Evolutionary conservation across 2,329 filamentous ascomycete species (phyloP).

Genomic region (Diaporthe longicolla): DNA sequence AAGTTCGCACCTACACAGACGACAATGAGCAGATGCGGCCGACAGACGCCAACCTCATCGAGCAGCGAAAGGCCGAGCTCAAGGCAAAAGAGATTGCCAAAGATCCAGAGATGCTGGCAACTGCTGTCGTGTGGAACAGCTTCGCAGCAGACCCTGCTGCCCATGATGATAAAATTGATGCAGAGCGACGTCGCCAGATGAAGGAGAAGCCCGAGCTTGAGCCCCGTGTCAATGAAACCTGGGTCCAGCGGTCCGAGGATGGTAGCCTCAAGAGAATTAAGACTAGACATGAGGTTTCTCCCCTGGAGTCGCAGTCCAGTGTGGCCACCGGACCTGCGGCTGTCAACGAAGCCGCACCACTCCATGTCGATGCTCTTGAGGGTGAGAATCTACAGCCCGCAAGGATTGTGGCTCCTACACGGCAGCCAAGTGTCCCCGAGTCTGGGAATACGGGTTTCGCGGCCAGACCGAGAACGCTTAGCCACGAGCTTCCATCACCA

Average conservation of each 20-base stretch:
- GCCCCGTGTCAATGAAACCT: conserved; percentile 55
- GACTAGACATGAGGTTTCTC: conserved; percentile 37
- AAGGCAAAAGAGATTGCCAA: conserved; percentile 44
- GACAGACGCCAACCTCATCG: conserved; percentile 84
- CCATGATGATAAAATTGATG: conserved; percentile 1
- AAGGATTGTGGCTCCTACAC: conserved; percentile 22
- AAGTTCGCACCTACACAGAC: conserved; percentile 78
- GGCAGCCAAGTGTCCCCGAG: conserved; percentile 35
- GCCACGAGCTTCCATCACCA: background rate
- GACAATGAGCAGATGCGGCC: conserved; percentile 88
- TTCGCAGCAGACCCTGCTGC: conserved; percentile 15
- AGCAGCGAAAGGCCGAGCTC: conserved; percentile 55
- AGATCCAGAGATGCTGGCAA: conserved; percentile 46
- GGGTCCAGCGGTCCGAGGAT: conserved; percentile 56
- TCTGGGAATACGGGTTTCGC: conserved; percentile 20
- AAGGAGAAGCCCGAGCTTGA: conserved; percentile 41
- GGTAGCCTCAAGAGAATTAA: conserved; percentile 59
- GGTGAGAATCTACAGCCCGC: background rate
- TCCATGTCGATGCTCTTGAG: background rate
- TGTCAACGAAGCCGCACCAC: conserved; percentile 2
- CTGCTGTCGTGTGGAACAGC: background rate
- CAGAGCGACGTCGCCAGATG: conserved; percentile 31
- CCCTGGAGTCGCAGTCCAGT: conserved; percentile 19
- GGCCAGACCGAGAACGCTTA: background rate
- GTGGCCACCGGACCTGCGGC: conserved; percentile 21